These are phyloP conservation scores for Bacterosira constricta DNA, from an alignment of 108 stramenopile genomes.

Conservation along the genomic window DNA sequence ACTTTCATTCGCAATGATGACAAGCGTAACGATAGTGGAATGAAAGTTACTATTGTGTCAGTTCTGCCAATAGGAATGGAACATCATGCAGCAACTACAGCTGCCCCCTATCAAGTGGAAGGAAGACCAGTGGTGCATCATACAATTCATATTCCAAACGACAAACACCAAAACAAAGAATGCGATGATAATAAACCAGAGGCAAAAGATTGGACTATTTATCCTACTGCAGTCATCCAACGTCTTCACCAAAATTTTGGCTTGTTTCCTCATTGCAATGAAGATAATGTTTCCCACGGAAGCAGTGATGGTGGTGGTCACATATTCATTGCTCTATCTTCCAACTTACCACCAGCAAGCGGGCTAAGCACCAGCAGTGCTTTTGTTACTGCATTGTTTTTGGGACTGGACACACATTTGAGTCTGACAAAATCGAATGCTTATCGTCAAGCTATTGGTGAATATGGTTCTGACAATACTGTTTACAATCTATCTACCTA, in stretches of 20 bases:
- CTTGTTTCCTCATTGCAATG: not conserved
- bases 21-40: not conserved
- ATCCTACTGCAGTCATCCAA: conserved; percentile 6
- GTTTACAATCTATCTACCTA: conserved; percentile 26
- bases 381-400: conserved; percentile 23
- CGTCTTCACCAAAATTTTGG: conserved; percentile 33
- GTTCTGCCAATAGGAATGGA: conserved; percentile 22
- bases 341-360: conserved; percentile 32
- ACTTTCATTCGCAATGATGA: not conserved
- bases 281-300: not conserved
- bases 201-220: conserved; percentile 19
- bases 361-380: conserved; percentile 30
- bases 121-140: conserved; percentile 25
- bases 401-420: conserved; percentile 21
- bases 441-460: conserved; percentile 29
- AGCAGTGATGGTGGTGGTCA: not conserved
- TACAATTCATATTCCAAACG: conserved; percentile 1
- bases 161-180: not conserved
- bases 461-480: not conserved
- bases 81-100: not conserved
- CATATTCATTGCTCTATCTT: conserved; percentile 21
- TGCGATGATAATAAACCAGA: not conserved
- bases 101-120: conserved; percentile 14
- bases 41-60: conserved; percentile 22
- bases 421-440: not conserved